Evolutionary conservation across 108 stramenopile species (phyloP).

Genomic region (Fistulifera pelliculosa): DNA sequence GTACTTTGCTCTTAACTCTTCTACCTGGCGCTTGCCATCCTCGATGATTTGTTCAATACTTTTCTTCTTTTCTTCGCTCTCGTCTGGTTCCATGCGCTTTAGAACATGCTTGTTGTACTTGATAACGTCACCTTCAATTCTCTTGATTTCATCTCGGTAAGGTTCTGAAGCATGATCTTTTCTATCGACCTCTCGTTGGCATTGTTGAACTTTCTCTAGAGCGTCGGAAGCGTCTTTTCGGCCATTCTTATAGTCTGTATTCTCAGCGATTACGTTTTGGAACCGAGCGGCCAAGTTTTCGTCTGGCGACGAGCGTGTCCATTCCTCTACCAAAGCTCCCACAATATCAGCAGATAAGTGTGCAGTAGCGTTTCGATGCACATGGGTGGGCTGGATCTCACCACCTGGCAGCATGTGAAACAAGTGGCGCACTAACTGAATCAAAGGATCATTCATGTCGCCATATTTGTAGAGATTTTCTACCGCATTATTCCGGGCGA

Average conservation of each 20-base stretch:
- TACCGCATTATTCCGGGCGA: constrained; percentile 4
- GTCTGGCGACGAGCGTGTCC: neutral
- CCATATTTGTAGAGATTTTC: constrained; percentile 10
- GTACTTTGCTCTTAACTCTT: neutral
- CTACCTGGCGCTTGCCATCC: neutral
- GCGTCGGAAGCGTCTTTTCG: neutral
- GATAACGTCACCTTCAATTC: constrained; percentile 9
- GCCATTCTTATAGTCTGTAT: neutral
- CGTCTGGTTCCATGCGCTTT: constrained; percentile 1
- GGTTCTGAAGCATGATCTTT: constrained; percentile 2
- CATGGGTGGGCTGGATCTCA: constrained; percentile 8
- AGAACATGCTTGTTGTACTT: neutral
- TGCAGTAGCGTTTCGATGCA: constrained; percentile 3
- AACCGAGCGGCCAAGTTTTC: neutral
- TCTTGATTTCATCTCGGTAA: constrained; percentile 4
- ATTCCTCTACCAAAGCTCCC: constrained; percentile 1
- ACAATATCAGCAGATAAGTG: constrained; percentile 3
- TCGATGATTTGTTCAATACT: neutral
- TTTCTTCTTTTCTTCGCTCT: constrained; percentile 1
- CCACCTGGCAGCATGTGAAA: constrained; percentile 10
- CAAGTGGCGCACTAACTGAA: neutral
- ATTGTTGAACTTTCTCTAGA: neutral
- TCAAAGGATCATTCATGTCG: neutral
- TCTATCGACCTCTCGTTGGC: neutral
- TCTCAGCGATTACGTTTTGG: neutral